Percentiles rank a stretch among this genome's conserved stretches.
These are phyloP conservation scores for Ampelomyces quisqualis DNA, from an alignment of 2,329 filamentous ascomycete genomes.

Conservation along the genomic window DNA sequence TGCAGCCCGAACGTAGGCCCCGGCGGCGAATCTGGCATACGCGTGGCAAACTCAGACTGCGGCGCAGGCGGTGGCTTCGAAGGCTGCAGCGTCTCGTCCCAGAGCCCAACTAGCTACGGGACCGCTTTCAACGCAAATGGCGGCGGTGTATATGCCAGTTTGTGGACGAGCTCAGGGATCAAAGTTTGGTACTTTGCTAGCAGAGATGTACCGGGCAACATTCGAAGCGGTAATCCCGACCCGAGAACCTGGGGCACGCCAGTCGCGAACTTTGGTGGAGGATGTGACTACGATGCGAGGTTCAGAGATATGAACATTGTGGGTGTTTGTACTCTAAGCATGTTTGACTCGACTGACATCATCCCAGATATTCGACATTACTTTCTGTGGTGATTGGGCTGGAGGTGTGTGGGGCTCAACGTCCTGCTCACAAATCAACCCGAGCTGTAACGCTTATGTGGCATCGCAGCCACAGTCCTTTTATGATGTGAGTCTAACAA, in stretches of 20 bases:
- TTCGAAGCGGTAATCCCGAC: conserved; percentile 44
- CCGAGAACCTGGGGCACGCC: conserved; percentile 48
- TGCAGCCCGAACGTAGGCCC: conserved; percentile 37
- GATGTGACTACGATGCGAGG: conserved; percentile 40
- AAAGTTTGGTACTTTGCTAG: conserved; percentile 52
- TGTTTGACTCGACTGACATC: neutral
- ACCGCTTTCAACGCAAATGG: conserved; percentile 45
- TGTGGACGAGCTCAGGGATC: conserved; percentile 47
- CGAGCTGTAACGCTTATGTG: conserved; percentile 43
- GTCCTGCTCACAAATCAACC: conserved; percentile 32
- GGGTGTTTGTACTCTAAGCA: conserved; percentile 7
- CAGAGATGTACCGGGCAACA: conserved; percentile 46
- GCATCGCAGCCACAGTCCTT: conserved; percentile 42
- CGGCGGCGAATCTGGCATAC: conserved; percentile 35
- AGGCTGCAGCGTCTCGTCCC: conserved; percentile 37
- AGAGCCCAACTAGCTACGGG: conserved; percentile 37
- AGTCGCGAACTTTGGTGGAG: conserved; percentile 37
- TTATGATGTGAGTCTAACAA: conserved; percentile 28
- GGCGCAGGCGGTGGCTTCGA: conserved; percentile 38
- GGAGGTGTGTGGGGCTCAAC: conserved; percentile 47
- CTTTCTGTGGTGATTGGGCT: conserved; percentile 56
- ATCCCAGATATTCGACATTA: neutral
- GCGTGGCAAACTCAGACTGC: conserved; percentile 37
- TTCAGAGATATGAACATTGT: conserved; percentile 44
- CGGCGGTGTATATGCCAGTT: conserved; percentile 48